Percentiles rank a stretch among this genome's conserved stretches.
Conservation (phyloP, 805 yeast genomes). For the Cyberlindnera mississippiensis region DNA sequence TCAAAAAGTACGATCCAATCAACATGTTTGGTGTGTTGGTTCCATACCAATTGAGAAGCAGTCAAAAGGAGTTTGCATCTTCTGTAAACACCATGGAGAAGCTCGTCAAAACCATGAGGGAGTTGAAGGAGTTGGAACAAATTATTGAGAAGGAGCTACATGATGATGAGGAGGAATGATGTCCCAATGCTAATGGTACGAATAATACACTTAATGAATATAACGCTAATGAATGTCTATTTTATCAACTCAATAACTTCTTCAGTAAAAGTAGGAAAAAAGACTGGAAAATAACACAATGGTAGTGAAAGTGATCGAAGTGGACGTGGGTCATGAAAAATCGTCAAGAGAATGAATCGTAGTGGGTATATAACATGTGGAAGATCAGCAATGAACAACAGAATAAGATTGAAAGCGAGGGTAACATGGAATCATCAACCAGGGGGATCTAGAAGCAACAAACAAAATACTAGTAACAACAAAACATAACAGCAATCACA, state of each 20-base stretch:
- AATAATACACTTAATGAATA: neutral
- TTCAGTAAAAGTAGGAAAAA: neutral
- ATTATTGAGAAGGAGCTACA: neutral
- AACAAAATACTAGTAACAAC: too few species aligned
- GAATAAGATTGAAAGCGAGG: too few species aligned
- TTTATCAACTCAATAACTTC: neutral
- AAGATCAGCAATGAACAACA: neutral
- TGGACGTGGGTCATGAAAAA: neutral
- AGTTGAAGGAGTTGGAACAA: neutral
- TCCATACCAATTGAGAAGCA: constrained; percentile 36
- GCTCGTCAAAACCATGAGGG: constrained; percentile 2
- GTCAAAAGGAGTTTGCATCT: constrained; percentile 35
- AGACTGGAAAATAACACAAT: neutral
- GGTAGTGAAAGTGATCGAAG: too few species aligned
- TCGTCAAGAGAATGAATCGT: constrained; percentile 11
- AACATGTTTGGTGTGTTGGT: constrained; percentile 47
- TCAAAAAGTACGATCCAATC: constrained; percentile 32
- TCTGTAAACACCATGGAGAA: constrained; percentile 27
- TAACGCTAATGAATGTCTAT: constrained; percentile 3
- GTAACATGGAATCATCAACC: too few species aligned
- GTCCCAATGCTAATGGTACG: too few species aligned
- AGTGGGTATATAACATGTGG: neutral
- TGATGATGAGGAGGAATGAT: neutral
- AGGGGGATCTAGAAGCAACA: too few species aligned
- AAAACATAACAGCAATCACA: too few species aligned